A percentile compares a stretch with the other conserved stretches of the same genome.
Evolutionary conservation across 768 basidiomycete genomes (phyloP).

Genomic region (Auricularia auricula-judae): DNA sequence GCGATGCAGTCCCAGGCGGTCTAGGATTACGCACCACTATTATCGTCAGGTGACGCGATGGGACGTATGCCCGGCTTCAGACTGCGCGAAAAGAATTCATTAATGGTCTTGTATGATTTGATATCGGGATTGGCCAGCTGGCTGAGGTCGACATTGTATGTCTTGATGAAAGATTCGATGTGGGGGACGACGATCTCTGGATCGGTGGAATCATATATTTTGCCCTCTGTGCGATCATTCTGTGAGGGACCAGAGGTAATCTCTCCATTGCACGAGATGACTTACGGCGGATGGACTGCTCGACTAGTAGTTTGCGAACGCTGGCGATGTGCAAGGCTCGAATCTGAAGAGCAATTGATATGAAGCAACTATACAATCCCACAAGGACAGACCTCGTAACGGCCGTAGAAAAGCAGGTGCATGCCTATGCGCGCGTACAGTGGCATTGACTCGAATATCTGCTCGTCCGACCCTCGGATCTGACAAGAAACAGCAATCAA

Average conservation of each 20-base stretch:
- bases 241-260: neutral
- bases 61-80: slow-evolving; percentile 51
- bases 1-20: too few relatives aligned
- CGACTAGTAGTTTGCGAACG: slow-evolving; percentile 39
- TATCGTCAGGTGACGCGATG: slow-evolving; percentile 42
- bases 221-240: slow-evolving; percentile 32
- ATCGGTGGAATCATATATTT: slow-evolving; percentile 41
- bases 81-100: slow-evolving; percentile 65
- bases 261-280: neutral
- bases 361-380: too few relatives aligned
- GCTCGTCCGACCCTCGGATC: slow-evolving; percentile 26
- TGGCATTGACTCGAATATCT: slow-evolving; percentile 66
- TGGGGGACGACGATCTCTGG: slow-evolving; percentile 20
- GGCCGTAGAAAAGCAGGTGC: slow-evolving; percentile 64
- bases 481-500: slow-evolving; percentile 5
- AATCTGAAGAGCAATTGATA: neutral
- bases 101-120: slow-evolving; percentile 55
- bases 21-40: slow-evolving; percentile 8
- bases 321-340: slow-evolving; percentile 32
- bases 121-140: slow-evolving; percentile 60
- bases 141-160: slow-evolving; percentile 40
- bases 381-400: slow-evolving; percentile 28
- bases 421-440: slow-evolving; percentile 58
- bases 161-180: slow-evolving; percentile 42
- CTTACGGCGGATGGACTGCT: slow-evolving; percentile 36